These are phyloP conservation scores for Pugionium dolabratum DNA, from an alignment of 345 rosid genomes.

Conservation along the genomic window DNA sequence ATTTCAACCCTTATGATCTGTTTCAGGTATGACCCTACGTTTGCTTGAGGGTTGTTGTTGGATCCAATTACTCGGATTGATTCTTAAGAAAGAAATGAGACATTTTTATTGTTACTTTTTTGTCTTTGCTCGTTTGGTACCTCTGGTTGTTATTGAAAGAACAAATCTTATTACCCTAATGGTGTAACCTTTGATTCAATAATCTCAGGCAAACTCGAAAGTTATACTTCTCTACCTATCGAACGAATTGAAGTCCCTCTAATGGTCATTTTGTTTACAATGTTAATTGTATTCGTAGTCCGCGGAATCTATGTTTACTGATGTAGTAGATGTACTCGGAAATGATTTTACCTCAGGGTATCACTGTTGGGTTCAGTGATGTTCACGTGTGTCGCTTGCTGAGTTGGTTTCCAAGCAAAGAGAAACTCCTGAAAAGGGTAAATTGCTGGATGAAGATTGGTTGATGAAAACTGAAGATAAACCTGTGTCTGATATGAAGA, in stretches of 20 bases:
- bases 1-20: background rate
- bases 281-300: background rate
- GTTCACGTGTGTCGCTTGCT: conserved; percentile 10
- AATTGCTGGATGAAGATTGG: conserved; percentile 5
- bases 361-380: conserved; percentile 1
- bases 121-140: conserved; percentile 1
- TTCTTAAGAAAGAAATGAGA: background rate
- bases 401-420: conserved; percentile 5
- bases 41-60: conserved; percentile 7
- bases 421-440: background rate
- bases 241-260: conserved; percentile 1
- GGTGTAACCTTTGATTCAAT: conserved; percentile 10
- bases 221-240: background rate
- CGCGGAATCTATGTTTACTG: background rate
- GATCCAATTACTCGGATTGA: conserved; percentile 18
- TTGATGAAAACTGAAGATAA: background rate
- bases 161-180: background rate
- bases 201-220: background rate
- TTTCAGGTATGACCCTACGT: conserved; percentile 29
- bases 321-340: background rate
- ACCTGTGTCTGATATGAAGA: background rate
- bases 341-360: background rate
- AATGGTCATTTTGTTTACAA: background rate
- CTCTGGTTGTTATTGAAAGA: conserved; percentile 1
- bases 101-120: background rate